Evolutionary conservation across 495 filamentous ascomycete species (phyloP), one percentile per base, ranked within the genome.

Genomic region (Neurospora sp.): DNA sequence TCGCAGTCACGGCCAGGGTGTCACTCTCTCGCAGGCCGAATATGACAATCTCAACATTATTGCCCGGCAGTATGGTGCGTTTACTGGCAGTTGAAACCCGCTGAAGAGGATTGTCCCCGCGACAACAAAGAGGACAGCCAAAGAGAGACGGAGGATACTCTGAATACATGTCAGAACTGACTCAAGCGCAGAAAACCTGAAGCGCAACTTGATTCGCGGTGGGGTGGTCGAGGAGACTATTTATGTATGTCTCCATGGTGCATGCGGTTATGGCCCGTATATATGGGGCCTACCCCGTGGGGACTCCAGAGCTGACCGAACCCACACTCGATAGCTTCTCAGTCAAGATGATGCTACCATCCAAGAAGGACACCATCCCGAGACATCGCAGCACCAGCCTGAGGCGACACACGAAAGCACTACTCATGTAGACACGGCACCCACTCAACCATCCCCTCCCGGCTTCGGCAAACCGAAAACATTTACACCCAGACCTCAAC

Each of bases 171-270:
- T 37, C 39, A 74, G 20, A 70, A 40, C 61, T 70, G 53, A 71
- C 68, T 27, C n/a, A 10, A 16, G 22, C 14, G 20, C 70, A 93
- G 90, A 83, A 71, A 89, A 88, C 70, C 83, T 94, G 41, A 87
- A 84, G 70, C 84, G 83, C 5, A 89, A 89, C 70, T 86, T 94
- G 14, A 80, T 89, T 70, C 84, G 83, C 70, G 89, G 88, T 40
- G 91, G 91, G 3, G 84, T 93, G 69, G 84, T 86, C 3, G 80
- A 84, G 42, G 88, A 89, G 69, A 89, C 86, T 22, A 80, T 94
- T 48, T 83, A 87, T 78, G 89, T 90, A 79, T 78, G 84, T 70
- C 53, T 48, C 71, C 53, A 35, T 65, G 22, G 53, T 65, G 53
- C 27, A 37, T 7, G 27, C 14, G 53, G 27, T 65, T 37, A 35